Base-by-base conservation (phyloP, 345 rosid genomes). In the Hirschfeldia incana region DNA sequence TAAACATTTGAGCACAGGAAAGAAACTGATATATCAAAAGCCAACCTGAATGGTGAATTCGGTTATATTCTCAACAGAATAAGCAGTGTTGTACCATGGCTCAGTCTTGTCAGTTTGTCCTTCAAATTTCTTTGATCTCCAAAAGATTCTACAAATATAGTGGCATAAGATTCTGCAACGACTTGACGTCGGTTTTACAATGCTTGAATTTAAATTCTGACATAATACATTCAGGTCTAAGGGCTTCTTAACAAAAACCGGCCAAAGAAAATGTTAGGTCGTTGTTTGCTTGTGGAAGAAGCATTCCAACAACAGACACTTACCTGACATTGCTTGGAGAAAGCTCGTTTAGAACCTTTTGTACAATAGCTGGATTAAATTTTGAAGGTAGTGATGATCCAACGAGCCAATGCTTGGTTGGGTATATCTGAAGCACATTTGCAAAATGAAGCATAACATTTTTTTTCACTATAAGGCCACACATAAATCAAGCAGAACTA, bases 41-140 rank as follows among this genome's bases (percentile, higher is more conserved):
- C 87, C 46, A 72, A 92, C 97, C 97, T 94, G 84, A 85, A 92
- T 88, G 53, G 69, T 68, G 65, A 83, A 74, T 67, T 80, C 53
- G 1, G 75, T 84, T 73, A 90, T 81, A 79, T 83, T 86, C 84
- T 88, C 94, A 57, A 89, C 61, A 36, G 89, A 84, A 84, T 90
- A 90, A 67, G 92, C 85, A 51, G 98, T 94, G 76, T 88, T 86
- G 80, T 92, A 94, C 97, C 97, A 94, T 72, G 97, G 98, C 85
- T 94, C 97, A 72, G 75, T 87, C 91, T 77, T 85, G 75, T 88
- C 86, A 36, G 95, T 88, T 36, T 81, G 70, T 57, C 91, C 97
- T 81, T 91, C 97, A 87, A 94, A 94, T 61, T 85, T 87, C 79
- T 92, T 85, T 15, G 98, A 94, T 73, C 84, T 87, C 97, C 98